phyloP scores from a whole-genome alignment of 2,329 filamentous ascomycete genomes.

The Fusarium fujikuroi region DNA sequence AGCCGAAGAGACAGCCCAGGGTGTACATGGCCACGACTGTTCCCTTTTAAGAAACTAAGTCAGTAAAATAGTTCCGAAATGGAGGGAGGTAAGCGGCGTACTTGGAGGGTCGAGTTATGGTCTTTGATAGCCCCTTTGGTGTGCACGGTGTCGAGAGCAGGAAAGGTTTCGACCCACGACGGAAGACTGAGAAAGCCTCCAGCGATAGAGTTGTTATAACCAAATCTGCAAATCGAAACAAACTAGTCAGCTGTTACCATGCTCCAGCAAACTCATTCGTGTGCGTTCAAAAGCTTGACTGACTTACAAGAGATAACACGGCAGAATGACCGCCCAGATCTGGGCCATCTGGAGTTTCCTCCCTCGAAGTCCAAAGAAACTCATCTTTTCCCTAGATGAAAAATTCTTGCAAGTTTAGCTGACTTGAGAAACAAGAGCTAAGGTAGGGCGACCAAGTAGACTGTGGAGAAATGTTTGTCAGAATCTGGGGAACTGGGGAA shows the following conservation, averaged over 20 bases:
- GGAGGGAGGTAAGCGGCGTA: fast-evolving
- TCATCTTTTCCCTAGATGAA: neutral
- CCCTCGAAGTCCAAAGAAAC: neutral
- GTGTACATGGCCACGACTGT: slow-evolving; percentile 4
- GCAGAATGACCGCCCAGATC: slow-evolving; percentile 4
- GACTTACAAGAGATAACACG: slow-evolving; percentile 1
- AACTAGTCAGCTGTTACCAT: neutral
- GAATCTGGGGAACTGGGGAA: neutral
- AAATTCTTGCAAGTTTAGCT: neutral
- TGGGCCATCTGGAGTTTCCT: slow-evolving; percentile 3
- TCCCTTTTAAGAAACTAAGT: fast-evolving
- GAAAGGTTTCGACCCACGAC: slow-evolving; percentile 4
- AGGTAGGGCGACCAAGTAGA: neutral
- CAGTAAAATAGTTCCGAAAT: fast-evolving
- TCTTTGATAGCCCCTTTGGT: neutral
- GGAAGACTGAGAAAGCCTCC: slow-evolving; percentile 3
- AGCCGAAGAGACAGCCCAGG: neutral
- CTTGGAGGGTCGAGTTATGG: neutral
- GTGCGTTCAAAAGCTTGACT: fast-evolving
- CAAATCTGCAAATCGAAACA: fast-evolving
- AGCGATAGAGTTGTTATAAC: neutral
- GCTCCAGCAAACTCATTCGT: neutral
- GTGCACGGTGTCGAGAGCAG: neutral
- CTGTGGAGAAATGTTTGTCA: neutral
- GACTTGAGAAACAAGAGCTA: fast-evolving